Percentiles rank a stretch among this genome's conserved stretches.
Evolutionary conservation across 768 basidiomycete species (phyloP).

Genomic region (Cyathus striatus): DNA sequence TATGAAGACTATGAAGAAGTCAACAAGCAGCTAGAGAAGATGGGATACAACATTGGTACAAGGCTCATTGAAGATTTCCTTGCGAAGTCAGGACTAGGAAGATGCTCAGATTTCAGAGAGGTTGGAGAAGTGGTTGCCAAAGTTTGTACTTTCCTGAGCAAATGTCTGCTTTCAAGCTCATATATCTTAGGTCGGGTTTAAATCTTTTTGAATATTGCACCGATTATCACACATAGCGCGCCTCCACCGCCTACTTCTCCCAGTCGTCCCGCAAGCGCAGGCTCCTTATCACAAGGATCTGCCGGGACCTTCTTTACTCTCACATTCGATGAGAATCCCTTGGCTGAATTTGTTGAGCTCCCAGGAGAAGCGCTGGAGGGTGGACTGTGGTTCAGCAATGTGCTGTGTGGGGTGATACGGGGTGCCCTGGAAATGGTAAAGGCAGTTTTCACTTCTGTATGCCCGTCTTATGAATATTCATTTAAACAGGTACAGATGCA

Average conservation of each 20-base stretch:
- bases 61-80: constrained; percentile 96
- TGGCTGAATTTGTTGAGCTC: constrained; percentile 95
- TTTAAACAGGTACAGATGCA: constrained; percentile 84
- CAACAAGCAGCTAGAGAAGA: constrained; percentile 96
- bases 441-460: constrained; percentile 5
- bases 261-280: constrained; percentile 35
- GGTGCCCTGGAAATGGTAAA: constrained; percentile 95
- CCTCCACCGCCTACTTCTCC: constrained; percentile 47
- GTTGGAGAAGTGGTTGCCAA: constrained; percentile 95
- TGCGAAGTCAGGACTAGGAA: constrained; percentile 85
- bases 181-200: constrained; percentile 82
- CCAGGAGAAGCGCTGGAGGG: constrained; percentile 91
- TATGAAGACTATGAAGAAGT: constrained; percentile 97
- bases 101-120: constrained; percentile 90
- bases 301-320: constrained; percentile 70
- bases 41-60: constrained; percentile 98
- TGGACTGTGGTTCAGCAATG: constrained; percentile 95
- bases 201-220: constrained; percentile 94
- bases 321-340: constrained; percentile 91
- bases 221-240: constrained; percentile 67
- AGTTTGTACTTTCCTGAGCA: constrained; percentile 35
- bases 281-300: constrained; percentile 33
- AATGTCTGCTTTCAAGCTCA: neutral
- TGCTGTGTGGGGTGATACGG: constrained; percentile 88
- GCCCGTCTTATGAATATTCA: constrained; percentile 7